These are phyloP conservation scores for Chrysophaeum taylorii DNA, from an alignment of 352 stramenopile species.

Conservation along the genomic window DNA sequence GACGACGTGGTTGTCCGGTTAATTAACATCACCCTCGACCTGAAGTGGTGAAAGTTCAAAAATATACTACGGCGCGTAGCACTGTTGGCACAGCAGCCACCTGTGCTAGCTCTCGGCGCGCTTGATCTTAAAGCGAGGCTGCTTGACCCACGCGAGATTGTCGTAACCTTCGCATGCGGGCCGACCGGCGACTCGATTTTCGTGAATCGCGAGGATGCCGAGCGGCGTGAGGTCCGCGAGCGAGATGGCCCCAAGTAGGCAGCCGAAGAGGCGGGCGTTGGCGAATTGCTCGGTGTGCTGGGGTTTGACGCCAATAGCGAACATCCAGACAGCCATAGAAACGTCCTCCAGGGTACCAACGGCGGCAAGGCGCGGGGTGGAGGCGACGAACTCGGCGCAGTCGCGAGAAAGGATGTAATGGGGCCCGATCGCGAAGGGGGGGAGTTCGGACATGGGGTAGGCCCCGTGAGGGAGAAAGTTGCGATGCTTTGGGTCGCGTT, in stretches of 20 bases:
- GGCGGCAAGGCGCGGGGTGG: conserved; percentile 28
- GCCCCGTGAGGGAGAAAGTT: conserved; percentile 31
- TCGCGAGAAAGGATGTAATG: conserved; percentile 43
- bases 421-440: conserved; percentile 35
- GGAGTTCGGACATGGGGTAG: conserved; percentile 34
- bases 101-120: no score
- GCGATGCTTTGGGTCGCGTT: conserved; percentile 21
- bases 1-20: no score
- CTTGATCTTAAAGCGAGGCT: conserved; percentile 4
- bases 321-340: conserved; percentile 43
- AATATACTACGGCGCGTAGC: no score
- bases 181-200: conserved; percentile 29
- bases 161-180: conserved; percentile 43
- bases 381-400: conserved; percentile 32
- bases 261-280: conserved; percentile 38
- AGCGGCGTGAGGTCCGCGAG: conserved; percentile 41
- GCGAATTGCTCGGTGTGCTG: conserved; percentile 37
- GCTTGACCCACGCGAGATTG: conserved; percentile 35
- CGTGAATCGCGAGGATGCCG: conserved; percentile 45
- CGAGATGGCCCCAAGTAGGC: conserved; percentile 35
- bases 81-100: no score
- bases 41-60: no score
- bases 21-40: no score
- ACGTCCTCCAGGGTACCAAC: conserved; percentile 45
- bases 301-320: conserved; percentile 39